A percentile compares a stretch with the other conserved stretches of the same genome.
Evolutionary conservation across 1,139 yeast species (phyloP).

Genomic region (Yamadazyma blattariae): DNA sequence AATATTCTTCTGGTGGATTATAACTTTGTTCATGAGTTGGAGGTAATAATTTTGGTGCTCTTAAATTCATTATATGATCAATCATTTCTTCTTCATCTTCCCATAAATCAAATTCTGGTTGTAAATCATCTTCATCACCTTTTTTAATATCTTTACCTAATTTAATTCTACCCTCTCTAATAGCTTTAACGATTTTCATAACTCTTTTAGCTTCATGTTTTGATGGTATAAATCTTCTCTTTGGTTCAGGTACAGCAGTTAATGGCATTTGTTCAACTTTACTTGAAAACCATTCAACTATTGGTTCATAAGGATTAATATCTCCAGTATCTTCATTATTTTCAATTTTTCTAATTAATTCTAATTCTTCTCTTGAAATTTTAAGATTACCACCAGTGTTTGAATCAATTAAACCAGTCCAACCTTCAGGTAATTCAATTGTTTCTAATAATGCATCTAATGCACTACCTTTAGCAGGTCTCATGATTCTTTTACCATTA

Average conservation of each 20-base stretch:
- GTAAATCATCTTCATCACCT: conserved; percentile 39
- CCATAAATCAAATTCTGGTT: conserved; percentile 79
- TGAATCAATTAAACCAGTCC: conserved; percentile 95
- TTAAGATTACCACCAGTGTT: conserved; percentile 87
- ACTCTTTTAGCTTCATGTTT: conserved; percentile 94
- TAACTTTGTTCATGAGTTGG: conserved; percentile 97
- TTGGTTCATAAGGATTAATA: conserved; percentile 88
- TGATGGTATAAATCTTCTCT: conserved; percentile 93
- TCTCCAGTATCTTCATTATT: conserved; percentile 76
- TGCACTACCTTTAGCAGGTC: conserved; percentile 97
- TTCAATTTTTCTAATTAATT: conserved; percentile 82
- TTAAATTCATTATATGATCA: conserved; percentile 81
- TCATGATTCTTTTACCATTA: conserved; percentile 96
- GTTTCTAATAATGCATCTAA: conserved; percentile 83
- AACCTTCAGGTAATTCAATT: conserved; percentile 94
- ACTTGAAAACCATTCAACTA: conserved; percentile 92
- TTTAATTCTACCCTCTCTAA: conserved; percentile 90
- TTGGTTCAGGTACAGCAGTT: conserved; percentile 93
- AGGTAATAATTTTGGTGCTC: conserved; percentile 95
- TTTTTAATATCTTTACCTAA: conserved; percentile 43
- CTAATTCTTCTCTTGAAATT: conserved; percentile 84
- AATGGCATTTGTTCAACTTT: conserved; percentile 88
- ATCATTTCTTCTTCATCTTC: conserved; percentile 52
- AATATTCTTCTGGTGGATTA: conserved; percentile 95
- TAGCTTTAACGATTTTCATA: conserved; percentile 94